Conservation (phyloP, 2,329 filamentous ascomycete genomes). For the Exophiala sideris region DNA sequence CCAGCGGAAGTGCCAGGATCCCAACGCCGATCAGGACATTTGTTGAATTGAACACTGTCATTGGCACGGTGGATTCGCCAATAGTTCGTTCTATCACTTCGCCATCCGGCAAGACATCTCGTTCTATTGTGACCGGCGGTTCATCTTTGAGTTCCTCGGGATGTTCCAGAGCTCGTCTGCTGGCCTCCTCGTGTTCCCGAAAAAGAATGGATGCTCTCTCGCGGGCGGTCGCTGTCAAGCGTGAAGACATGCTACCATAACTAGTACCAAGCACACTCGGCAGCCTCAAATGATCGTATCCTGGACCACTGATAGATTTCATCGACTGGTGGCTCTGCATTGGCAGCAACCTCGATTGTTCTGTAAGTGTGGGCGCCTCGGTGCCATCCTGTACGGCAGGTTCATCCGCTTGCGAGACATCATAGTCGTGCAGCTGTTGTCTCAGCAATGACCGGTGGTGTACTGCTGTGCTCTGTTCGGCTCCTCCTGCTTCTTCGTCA, state of each 20-base stretch:
- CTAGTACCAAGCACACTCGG: slow-evolving; percentile 45
- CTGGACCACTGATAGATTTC: slow-evolving; percentile 8
- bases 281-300: slow-evolving; percentile 6
- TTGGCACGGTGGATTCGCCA: slow-evolving; percentile 89
- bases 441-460: slow-evolving; percentile 29
- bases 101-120: slow-evolving; percentile 44
- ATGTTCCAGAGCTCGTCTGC: slow-evolving; percentile 35
- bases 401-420: slow-evolving; percentile 14
- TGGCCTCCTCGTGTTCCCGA: slow-evolving; percentile 50
- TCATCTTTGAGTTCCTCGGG: slow-evolving; percentile 27
- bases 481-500: slow-evolving; percentile 45
- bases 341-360: slow-evolving; percentile 28
- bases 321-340: slow-evolving; percentile 8
- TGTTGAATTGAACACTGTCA: slow-evolving; percentile 95
- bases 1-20: slow-evolving; percentile 81
- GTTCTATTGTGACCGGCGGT: slow-evolving; percentile 16
- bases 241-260: slow-evolving; percentile 58
- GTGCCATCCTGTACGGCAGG: slow-evolving; percentile 31
- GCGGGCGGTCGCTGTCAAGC: slow-evolving; percentile 56
- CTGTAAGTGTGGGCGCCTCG: slow-evolving; percentile 25
- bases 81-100: slow-evolving; percentile 80
- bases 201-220: slow-evolving; percentile 53
- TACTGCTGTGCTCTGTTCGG: slow-evolving; percentile 24
- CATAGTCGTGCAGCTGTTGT: slow-evolving; percentile 30
- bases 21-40: slow-evolving; percentile 91